Evolutionary conservation across 306 rosid genomes (phyloP).

Genomic region (Cicer bijugum): DNA sequence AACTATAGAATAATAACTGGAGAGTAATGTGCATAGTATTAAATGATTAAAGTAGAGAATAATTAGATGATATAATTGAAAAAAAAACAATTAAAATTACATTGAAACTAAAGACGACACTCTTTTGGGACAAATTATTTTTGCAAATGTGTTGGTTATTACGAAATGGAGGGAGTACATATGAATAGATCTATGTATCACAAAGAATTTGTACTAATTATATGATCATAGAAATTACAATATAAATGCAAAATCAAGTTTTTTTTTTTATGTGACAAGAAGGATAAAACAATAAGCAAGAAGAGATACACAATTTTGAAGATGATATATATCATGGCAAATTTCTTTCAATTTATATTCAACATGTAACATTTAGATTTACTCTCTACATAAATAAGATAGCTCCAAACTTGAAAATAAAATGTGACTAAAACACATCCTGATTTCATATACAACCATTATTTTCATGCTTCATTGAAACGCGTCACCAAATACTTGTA

Average conservation of each 20-base stretch:
- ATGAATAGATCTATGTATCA: background rate
- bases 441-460: constrained; percentile 14
- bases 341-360: constrained; percentile 13
- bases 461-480: constrained; percentile 31
- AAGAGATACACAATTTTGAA: background rate
- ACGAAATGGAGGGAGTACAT: background rate
- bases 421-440: constrained; percentile 20
- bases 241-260: background rate
- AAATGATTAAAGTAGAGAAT: too few relatives aligned
- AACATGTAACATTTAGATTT: constrained; percentile 14
- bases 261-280: constrained; percentile 3
- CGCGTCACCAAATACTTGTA: background rate
- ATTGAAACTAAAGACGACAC: too few relatives aligned
- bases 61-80: too few relatives aligned
- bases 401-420: constrained; percentile 13
- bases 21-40: too few relatives aligned
- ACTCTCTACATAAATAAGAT: constrained; percentile 33
- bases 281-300: background rate
- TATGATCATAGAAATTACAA: background rate
- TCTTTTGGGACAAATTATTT: too few relatives aligned
- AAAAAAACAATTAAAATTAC: too few relatives aligned
- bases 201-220: background rate
- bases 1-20: too few relatives aligned
- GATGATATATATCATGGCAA: background rate
- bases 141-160: too few relatives aligned